phyloP scores from a whole-genome alignment of 257 asterid genomes.

The Lycium ferocissimum region DNA sequence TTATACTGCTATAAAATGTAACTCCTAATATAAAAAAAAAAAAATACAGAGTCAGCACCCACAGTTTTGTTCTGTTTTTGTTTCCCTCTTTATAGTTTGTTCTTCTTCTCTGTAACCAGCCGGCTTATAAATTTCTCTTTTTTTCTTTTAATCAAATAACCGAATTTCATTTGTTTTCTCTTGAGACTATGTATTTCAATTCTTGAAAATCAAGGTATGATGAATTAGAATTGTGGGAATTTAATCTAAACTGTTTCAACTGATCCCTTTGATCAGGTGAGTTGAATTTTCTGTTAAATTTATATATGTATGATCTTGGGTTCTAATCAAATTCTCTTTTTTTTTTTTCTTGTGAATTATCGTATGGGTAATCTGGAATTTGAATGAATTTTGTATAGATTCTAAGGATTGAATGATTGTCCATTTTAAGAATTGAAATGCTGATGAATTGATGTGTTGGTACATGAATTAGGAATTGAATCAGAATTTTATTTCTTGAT shows the following conservation, averaged over 20 bases:
- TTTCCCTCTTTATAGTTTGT: not conserved
- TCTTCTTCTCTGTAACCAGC: not conserved
- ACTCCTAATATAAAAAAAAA: not conserved
- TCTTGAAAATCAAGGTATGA: not conserved
- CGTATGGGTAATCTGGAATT: not conserved
- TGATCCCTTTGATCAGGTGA: slow-evolving; percentile 31
- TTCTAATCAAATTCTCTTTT: not conserved
- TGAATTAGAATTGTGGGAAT: not conserved
- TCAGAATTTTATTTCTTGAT: slow-evolving; percentile 1
- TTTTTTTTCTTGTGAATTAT: not conserved
- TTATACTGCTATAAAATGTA: slow-evolving; percentile 10
- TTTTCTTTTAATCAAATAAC: not conserved
- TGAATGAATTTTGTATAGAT: not conserved
- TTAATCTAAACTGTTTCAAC: slow-evolving; percentile 10
- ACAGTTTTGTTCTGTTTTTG: slow-evolving; percentile 18
- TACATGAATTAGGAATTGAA: not conserved
- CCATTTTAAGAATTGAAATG: slow-evolving; percentile 6
- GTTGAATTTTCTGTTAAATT: not conserved
- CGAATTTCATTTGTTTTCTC: not conserved
- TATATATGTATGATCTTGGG: not conserved
- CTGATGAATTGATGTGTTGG: not conserved
- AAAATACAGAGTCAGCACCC: not conserved
- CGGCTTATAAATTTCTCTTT: not conserved
- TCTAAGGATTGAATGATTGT: slow-evolving; percentile 16
- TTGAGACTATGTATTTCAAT: not conserved